phyloP scores from a whole-genome alignment of 2,329 filamentous ascomycete species.

The Knoxdaviesia proteae region DNA sequence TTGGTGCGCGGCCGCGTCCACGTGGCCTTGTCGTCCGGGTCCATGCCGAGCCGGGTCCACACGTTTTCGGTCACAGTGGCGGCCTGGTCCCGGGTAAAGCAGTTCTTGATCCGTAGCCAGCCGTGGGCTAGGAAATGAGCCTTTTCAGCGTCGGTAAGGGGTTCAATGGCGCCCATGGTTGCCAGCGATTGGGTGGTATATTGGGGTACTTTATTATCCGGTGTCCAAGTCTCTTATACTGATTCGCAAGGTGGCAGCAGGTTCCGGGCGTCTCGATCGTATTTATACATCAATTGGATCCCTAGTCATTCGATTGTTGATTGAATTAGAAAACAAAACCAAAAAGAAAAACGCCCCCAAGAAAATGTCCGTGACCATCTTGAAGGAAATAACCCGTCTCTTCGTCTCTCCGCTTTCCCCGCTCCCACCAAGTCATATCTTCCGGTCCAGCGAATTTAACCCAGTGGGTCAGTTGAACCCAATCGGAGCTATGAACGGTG shows the following conservation, averaged over 20 bases:
- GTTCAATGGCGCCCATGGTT: constrained; percentile 2
- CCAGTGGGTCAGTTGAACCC: too few relatives aligned
- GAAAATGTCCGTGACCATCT: background rate
- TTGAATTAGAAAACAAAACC: background rate
- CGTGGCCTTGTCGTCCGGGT: constrained; percentile 39
- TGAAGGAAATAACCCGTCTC: background rate
- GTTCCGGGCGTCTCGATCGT: background rate
- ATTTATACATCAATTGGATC: background rate
- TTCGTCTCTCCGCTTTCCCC: too few relatives aligned
- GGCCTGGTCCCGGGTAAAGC: constrained; percentile 18
- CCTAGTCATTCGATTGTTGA: background rate
- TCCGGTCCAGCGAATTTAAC: too few relatives aligned
- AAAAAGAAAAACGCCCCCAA: background rate
- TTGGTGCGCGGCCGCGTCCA: constrained; percentile 42
- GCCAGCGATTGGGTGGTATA: constrained; percentile 10
- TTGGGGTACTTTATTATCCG: background rate
- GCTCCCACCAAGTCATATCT: too few relatives aligned
- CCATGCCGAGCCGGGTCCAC: constrained; percentile 46
- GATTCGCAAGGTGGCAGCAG: background rate
- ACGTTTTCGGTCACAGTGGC: constrained; percentile 18
- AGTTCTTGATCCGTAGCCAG: constrained; percentile 13
- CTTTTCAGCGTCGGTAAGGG: constrained; percentile 17
- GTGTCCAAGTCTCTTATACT: background rate
- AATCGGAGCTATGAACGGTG: too few relatives aligned
- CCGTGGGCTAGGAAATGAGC: constrained; percentile 19